Evolutionary conservation across 2,329 filamentous ascomycete genomes (phyloP), one percentile per base, ranked within the genome.

Genomic region (Huntiella moniliformis): DNA sequence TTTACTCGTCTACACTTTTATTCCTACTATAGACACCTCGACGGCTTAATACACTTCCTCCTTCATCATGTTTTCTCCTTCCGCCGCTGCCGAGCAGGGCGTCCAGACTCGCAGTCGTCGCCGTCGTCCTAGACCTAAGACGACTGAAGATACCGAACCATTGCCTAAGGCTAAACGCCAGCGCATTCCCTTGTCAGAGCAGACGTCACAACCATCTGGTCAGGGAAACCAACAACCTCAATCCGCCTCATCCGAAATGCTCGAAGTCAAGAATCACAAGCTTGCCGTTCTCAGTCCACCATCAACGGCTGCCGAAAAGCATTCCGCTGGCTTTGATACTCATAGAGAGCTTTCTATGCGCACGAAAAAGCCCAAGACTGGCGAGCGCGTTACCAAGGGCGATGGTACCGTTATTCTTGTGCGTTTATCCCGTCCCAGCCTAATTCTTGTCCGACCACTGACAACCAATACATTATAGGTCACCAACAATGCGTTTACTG

Each of bases 401-500:
- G 79, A 84, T 56, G 74, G 76, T 31, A 78, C 74, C 53, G 65
- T 75, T 51, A 66, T 79, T 54, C 58, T 84, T 61, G 79, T 82
- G 64, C 46, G 70, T 60, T 15, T n/a, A 42, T 33, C 11, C 35
- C 5, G 18, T 33, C 35, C 48, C 46, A 34, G 34, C 10, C 15
- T 39, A 8, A 18, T 46, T 18, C 4, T 28, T 28, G n/a, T 28
- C 22, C 22, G 22, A 28, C 22, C 22, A 28, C 22, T 28, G 10
- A 28, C 22, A 28, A 8, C 22, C 22, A 28, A 28, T 28, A 28
- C 45, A n/a, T 34, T 33, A 11, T 50, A 92, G 82, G 84, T 83
- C 35, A 84, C 77, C 57, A 94, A 83, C 56, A 77, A 79, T 57
- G 82, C 83, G 52, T 95, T 91, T 59, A 80, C 74, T 38, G 82